Evolutionary conservation across 2,329 filamentous ascomycete species (phyloP).

Genomic region (Rhexocercosporidium sp.): DNA sequence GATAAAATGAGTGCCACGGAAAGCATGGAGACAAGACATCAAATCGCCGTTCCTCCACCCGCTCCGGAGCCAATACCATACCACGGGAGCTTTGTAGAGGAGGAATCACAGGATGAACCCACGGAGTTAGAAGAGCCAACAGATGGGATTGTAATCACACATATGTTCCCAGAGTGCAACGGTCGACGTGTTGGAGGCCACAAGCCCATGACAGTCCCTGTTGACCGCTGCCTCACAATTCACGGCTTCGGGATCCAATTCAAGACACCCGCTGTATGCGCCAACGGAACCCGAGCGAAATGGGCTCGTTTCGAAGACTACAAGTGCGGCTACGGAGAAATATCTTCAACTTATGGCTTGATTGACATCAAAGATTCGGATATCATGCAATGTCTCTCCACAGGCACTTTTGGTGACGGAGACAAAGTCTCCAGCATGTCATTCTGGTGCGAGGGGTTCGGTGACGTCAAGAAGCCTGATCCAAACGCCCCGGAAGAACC

Average conservation of each 20-base stretch:
- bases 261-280: constrained; percentile 19
- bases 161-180: constrained; percentile 11
- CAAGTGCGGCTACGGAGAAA: constrained; percentile 21
- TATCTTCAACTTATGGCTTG: constrained; percentile 17
- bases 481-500: constrained; percentile 18
- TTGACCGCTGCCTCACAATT: constrained; percentile 23
- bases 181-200: neutral
- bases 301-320: constrained; percentile 26
- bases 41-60: constrained; percentile 16
- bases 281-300: constrained; percentile 25
- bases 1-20: constrained; percentile 1
- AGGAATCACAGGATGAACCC: neutral
- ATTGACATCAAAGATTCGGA: constrained; percentile 25
- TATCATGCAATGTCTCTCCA: constrained; percentile 20
- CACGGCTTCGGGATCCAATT: constrained; percentile 14
- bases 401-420: neutral
- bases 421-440: constrained; percentile 21
- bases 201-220: constrained; percentile 13
- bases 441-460: constrained; percentile 30
- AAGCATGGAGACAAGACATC: constrained; percentile 16
- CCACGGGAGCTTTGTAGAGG: neutral
- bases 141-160: neutral
- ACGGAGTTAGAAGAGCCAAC: neutral
- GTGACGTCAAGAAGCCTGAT: constrained; percentile 14
- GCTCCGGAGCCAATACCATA: neutral